phyloP scores from a whole-genome alignment of 768 basidiomycete genomes.

The Zangia roseola region DNA sequence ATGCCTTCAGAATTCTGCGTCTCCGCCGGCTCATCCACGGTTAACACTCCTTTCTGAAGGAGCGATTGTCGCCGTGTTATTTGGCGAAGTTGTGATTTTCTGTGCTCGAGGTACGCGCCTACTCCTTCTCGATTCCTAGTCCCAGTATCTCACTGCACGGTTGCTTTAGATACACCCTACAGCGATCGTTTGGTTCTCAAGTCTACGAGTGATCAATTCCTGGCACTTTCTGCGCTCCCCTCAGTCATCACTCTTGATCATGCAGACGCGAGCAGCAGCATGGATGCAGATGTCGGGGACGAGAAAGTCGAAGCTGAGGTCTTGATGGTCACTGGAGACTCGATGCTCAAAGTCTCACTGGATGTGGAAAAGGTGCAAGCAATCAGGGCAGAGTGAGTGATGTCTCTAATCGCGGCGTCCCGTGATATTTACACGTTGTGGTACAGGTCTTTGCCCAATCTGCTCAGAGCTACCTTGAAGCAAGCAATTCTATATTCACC shows the following conservation, averaged over 20 bases:
- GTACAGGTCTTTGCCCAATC: slow-evolving; percentile 58
- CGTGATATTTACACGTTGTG: slow-evolving; percentile 22
- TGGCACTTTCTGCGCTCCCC: slow-evolving; percentile 61
- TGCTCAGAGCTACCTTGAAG: slow-evolving; percentile 78
- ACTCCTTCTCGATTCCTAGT: not conserved
- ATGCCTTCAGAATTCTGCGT: slow-evolving; percentile 53
- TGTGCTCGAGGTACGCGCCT: slow-evolving; percentile 56
- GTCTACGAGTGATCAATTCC: slow-evolving; percentile 62
- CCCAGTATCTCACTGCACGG: not conserved
- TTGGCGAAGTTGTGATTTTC: slow-evolving; percentile 74
- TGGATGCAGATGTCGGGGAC: slow-evolving; percentile 8
- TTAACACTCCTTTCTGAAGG: slow-evolving; percentile 63
- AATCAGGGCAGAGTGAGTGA: slow-evolving; percentile 63
- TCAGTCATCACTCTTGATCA: slow-evolving; percentile 21
- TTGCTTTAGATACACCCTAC: slow-evolving; percentile 58
- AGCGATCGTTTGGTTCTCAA: slow-evolving; percentile 73
- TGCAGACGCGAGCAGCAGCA: slow-evolving; percentile 10
- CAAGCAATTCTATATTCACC: slow-evolving; percentile 81
- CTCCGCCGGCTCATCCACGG: slow-evolving; percentile 71
- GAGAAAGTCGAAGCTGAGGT: slow-evolving; percentile 17
- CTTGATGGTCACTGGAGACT: slow-evolving; percentile 55
- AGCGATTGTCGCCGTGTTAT: slow-evolving; percentile 59
- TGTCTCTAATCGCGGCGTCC: not conserved
- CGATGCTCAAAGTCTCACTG: slow-evolving; percentile 65
- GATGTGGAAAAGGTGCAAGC: slow-evolving; percentile 58